phyloP scores from a whole-genome alignment of 2,329 filamentous ascomycete genomes.

The Lachnellula arida region DNA sequence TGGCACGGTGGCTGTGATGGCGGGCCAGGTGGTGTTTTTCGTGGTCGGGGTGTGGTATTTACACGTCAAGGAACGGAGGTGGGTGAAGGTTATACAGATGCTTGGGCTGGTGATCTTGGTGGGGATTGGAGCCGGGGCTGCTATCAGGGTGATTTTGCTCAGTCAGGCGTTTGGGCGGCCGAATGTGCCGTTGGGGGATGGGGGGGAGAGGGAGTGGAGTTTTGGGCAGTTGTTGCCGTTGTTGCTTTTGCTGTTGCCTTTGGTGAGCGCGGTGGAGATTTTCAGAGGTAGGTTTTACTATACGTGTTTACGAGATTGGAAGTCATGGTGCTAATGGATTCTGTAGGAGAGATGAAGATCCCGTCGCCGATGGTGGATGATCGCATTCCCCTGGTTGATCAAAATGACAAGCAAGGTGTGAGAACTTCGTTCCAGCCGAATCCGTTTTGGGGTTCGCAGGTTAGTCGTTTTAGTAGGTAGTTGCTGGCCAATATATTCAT shows the following conservation, averaged over 20 bases:
- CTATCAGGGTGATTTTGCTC: conserved; percentile 50
- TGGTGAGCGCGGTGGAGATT: conserved; percentile 57
- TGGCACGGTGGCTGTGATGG: conserved; percentile 59
- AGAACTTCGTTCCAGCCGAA: conserved; percentile 40
- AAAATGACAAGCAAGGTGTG: conserved; percentile 34
- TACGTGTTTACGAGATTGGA: conserved; percentile 11
- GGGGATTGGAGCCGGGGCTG: conserved; percentile 54
- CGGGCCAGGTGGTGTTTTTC: conserved; percentile 54
- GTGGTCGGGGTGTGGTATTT: conserved; percentile 59
- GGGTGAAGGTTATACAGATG: conserved; percentile 51
- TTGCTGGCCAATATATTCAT: not conserved
- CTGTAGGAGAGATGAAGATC: conserved; percentile 31
- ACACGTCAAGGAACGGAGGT: conserved; percentile 49
- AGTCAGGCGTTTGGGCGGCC: conserved; percentile 57
- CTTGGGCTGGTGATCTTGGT: conserved; percentile 44
- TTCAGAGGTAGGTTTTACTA: conserved; percentile 40
- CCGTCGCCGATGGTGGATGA: conserved; percentile 41
- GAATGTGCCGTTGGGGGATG: conserved; percentile 45
- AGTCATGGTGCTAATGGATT: not conserved
- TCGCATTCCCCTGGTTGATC: conserved; percentile 35
- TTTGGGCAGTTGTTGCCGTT: conserved; percentile 60
- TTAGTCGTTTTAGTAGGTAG: not conserved
- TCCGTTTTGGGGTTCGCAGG: conserved; percentile 36
- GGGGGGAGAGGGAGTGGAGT: conserved; percentile 53
- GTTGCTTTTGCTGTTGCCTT: conserved; percentile 53